phyloP scores from a whole-genome alignment of 352 stramenopile species.

The Globisporangium uncinulatum region DNA sequence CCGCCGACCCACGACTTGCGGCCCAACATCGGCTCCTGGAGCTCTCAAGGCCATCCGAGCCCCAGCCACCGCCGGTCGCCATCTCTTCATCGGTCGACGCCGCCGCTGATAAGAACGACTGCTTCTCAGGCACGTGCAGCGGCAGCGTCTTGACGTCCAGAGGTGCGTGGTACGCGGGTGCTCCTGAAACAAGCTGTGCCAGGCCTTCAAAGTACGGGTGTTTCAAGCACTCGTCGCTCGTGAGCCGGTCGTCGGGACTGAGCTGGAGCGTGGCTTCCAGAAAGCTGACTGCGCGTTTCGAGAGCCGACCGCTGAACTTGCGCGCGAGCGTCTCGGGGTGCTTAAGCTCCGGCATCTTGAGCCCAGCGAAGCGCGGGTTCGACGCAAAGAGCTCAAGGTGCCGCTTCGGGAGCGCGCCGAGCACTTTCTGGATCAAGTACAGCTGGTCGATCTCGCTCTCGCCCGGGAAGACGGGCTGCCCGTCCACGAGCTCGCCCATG shows the following conservation, averaged over 20 bases:
- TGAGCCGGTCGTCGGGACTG: slow-evolving; percentile 67
- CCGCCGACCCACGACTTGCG: slow-evolving; percentile 15
- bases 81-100: slow-evolving; percentile 15
- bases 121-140: slow-evolving; percentile 24
- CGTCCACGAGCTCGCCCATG: slow-evolving; percentile 96
- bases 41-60: slow-evolving; percentile 25
- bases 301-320: slow-evolving; percentile 86
- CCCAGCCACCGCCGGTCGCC: slow-evolving; percentile 9
- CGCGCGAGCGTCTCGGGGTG: slow-evolving; percentile 89
- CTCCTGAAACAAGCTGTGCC: slow-evolving; percentile 8
- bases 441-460: slow-evolving; percentile 99
- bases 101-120: slow-evolving; percentile 10
- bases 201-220: slow-evolving; percentile 89
- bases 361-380: slow-evolving; percentile 88
- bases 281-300: slow-evolving; percentile 80
- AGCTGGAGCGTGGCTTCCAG: slow-evolving; percentile 74
- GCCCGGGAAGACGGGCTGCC: slow-evolving; percentile 97
- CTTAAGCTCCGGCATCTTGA: slow-evolving; percentile 92
- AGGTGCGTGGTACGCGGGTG: slow-evolving; percentile 4
- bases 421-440: slow-evolving; percentile 98
- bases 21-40: slow-evolving; percentile 32
- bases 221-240: slow-evolving; percentile 69
- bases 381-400: slow-evolving; percentile 90
- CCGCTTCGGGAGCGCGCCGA: slow-evolving; percentile 93
- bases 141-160: slow-evolving; percentile 27